Percentiles rank a stretch among this genome's conserved stretches.
Conservation (phyloP, 2,329 filamentous ascomycete genomes). For the Microdochium trichocladiopsis region DNA sequence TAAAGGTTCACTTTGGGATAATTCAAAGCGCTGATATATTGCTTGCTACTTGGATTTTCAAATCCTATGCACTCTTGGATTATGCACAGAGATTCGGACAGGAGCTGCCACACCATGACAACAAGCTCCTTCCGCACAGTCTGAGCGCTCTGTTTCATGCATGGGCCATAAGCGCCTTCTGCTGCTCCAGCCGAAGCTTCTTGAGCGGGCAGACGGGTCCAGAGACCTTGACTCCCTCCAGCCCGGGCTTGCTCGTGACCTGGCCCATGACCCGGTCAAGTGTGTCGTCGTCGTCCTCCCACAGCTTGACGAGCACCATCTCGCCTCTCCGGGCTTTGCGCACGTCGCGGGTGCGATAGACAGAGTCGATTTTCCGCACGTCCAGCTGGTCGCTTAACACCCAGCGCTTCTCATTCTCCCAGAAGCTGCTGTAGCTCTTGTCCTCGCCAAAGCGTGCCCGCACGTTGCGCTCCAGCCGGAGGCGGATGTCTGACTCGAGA, state of each 20-base stretch:
- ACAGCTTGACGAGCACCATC: conserved; percentile 27
- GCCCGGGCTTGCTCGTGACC: conserved; percentile 12
- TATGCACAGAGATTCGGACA: too few species aligned
- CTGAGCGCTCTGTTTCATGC: not conserved
- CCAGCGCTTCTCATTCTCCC: conserved; percentile 29
- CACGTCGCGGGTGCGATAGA: conserved; percentile 33
- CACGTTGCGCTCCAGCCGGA: conserved; percentile 22
- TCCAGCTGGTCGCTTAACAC: conserved; percentile 29
- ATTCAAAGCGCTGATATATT: too few species aligned
- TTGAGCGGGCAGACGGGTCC: not conserved
- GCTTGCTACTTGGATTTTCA: too few species aligned
- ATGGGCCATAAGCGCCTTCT: not conserved
- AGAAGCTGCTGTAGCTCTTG: conserved; percentile 21
- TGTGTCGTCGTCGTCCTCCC: conserved; percentile 31
- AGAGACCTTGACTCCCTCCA: not conserved
- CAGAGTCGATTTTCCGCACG: conserved; percentile 34
- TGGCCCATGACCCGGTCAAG: conserved; percentile 25
- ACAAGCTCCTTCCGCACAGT: too few species aligned
- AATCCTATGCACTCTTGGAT: too few species aligned
- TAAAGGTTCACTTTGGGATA: too few species aligned
- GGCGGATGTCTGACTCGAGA: conserved; percentile 18
- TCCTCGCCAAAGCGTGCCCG: conserved; percentile 19
- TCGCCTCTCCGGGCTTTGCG: conserved; percentile 25
- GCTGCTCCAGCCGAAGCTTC: not conserved
- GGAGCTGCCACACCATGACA: too few species aligned